Percentiles rank a stretch among this genome's conserved stretches.
Conservation (phyloP, 2,329 filamentous ascomycete species). For the Didymella exigua region DNA sequence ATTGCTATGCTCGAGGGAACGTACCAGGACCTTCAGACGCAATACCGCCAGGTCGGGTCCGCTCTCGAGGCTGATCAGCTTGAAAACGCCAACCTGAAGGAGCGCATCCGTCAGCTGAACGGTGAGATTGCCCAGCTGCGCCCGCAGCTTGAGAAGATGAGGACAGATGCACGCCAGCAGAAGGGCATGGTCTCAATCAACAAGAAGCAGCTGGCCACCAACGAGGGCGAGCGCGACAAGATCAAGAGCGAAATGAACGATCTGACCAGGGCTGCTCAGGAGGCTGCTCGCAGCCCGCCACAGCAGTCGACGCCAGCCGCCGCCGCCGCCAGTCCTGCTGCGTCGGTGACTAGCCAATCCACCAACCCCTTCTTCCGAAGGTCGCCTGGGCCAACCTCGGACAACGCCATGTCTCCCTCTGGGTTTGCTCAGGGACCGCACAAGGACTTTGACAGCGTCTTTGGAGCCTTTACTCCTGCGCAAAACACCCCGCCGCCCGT, state of each 20-base stretch:
- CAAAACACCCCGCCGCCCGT: constrained; percentile 59
- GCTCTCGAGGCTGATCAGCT: constrained; percentile 85
- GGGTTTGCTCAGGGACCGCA: constrained; percentile 53
- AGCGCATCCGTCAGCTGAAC: constrained; percentile 83
- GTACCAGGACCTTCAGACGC: constrained; percentile 78
- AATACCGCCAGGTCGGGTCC: constrained; percentile 76
- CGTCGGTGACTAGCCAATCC: constrained; percentile 66
- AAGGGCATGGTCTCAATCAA: constrained; percentile 97
- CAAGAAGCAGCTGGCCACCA: constrained; percentile 93
- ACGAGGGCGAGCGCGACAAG: constrained; percentile 86
- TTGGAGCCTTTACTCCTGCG: constrained; percentile 67
- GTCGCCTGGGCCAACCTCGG: constrained; percentile 55
- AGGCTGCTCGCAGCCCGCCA: constrained; percentile 46
- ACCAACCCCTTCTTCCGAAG: constrained; percentile 95
- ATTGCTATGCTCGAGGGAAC: constrained; percentile 81
- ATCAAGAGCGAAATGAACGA: constrained; percentile 79
- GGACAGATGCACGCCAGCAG: constrained; percentile 89
- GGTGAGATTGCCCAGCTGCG: constrained; percentile 82
- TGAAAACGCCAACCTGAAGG: constrained; percentile 84
- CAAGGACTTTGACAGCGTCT: constrained; percentile 77
- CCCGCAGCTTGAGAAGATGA: constrained; percentile 90
- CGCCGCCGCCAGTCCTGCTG: constrained; percentile 68
- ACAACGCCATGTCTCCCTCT: constrained; percentile 58
- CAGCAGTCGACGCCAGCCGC: constrained; percentile 53
- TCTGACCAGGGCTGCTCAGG: constrained; percentile 67